Evolutionary conservation across 2,329 filamentous ascomycete species (phyloP).

Genomic region (Epichloe sp.): DNA sequence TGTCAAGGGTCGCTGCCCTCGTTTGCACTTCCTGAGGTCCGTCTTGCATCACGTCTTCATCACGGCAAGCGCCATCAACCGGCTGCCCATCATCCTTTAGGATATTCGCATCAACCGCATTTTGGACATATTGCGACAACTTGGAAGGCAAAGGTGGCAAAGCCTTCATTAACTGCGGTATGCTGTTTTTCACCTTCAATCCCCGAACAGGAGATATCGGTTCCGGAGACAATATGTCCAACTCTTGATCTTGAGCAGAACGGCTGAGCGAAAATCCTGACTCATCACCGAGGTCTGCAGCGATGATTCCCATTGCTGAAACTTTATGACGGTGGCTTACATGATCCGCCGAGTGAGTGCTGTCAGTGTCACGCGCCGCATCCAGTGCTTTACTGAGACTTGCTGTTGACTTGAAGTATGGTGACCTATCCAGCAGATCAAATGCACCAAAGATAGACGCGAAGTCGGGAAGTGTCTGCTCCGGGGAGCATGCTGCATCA

Average conservation of each 20-base stretch:
- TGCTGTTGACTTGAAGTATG: constrained; percentile 10
- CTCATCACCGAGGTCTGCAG: constrained; percentile 4
- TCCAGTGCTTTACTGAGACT: background rate
- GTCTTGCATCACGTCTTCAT: background rate
- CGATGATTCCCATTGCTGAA: constrained; percentile 13
- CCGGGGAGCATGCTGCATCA: constrained; percentile 7
- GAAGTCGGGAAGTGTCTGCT: constrained; percentile 15
- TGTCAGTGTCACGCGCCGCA: background rate
- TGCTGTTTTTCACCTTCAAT: constrained; percentile 34
- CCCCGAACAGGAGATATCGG: constrained; percentile 33
- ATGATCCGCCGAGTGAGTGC: background rate
- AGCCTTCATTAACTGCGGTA: constrained; percentile 39
- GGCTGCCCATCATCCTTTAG: background rate
- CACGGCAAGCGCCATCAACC: background rate
- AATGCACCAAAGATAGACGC: constrained; percentile 17
- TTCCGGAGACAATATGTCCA: constrained; percentile 30
- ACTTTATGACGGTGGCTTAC: constrained; percentile 13
- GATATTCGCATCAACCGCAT: background rate
- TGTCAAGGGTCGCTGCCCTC: no score
- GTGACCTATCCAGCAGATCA: constrained; percentile 14
- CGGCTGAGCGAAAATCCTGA: constrained; percentile 1
- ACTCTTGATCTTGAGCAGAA: constrained; percentile 7
- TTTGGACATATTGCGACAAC: constrained; percentile 1
- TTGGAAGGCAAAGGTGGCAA: constrained; percentile 31
- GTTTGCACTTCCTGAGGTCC: background rate